A percentile compares a stretch with the other conserved stretches of the same genome.
Conservation (phyloP, 1,139 yeast species). For the Meyerozyma guilliermondii region DNA sequence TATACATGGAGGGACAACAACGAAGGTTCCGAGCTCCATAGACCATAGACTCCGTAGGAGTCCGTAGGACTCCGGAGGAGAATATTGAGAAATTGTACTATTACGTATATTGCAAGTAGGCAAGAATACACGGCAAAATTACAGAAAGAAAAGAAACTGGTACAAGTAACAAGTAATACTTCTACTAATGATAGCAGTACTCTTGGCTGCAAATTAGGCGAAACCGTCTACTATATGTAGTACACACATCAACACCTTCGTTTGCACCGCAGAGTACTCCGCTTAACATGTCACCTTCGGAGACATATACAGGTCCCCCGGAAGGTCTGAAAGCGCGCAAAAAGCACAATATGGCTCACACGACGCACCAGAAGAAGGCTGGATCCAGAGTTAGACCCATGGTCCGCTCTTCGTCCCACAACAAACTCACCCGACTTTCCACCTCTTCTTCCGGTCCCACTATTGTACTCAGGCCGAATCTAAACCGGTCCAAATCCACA, state of each 20-base stretch:
- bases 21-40: slow-evolving; percentile 22
- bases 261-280: neutral
- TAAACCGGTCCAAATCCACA: slow-evolving; percentile 39
- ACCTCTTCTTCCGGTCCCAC: slow-evolving; percentile 13
- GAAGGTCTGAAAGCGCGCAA: neutral
- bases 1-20: slow-evolving; percentile 71
- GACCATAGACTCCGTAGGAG: neutral
- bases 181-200: no score
- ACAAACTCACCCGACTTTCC: slow-evolving; percentile 20
- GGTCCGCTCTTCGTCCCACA: slow-evolving; percentile 32
- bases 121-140: no score
- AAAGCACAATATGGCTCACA: neutral
- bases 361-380: neutral
- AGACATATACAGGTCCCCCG: neutral
- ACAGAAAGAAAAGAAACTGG: no score
- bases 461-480: slow-evolving; percentile 22
- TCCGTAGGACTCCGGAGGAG: no score
- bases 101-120: no score
- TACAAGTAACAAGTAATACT: no score
- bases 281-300: neutral
- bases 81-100: no score
- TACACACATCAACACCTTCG: neutral
- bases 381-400: neutral
- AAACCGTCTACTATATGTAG: neutral
- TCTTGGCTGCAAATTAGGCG: neutral